Evolutionary conservation across 2,329 filamentous ascomycete genomes (phyloP).

Genomic region (Beauveria asiatica): DNA sequence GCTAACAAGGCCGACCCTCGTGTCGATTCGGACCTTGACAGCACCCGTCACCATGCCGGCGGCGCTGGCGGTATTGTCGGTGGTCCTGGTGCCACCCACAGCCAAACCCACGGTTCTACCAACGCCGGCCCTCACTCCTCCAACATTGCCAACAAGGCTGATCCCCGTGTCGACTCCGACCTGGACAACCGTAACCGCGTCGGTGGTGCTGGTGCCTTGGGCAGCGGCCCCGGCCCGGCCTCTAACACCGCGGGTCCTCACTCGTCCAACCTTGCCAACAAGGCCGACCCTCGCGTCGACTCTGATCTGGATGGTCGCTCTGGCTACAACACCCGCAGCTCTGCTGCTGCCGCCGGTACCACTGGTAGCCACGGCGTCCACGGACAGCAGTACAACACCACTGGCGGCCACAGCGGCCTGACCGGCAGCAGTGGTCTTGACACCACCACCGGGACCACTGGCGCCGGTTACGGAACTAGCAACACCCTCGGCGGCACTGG

Average conservation of each 20-base stretch:
- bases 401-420: slow-evolving; percentile 20
- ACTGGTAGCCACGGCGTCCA: slow-evolving; percentile 34
- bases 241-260: slow-evolving; percentile 30
- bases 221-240: slow-evolving; percentile 14
- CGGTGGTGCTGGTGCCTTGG: slow-evolving; percentile 1
- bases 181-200: slow-evolving; percentile 27
- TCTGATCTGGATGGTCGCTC: slow-evolving; percentile 35
- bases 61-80: too few relatives aligned
- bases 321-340: slow-evolving; percentile 12
- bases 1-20: slow-evolving; percentile 43
- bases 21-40: slow-evolving; percentile 42
- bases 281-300: slow-evolving; percentile 42
- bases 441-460: slow-evolving; percentile 8
- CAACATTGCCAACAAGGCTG: slow-evolving; percentile 36
- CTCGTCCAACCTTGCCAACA: slow-evolving; percentile 34
- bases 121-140: slow-evolving; percentile 31
- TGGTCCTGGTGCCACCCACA: too few relatives aligned
- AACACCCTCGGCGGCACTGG: slow-evolving; percentile 24
- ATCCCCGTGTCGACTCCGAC: slow-evolving; percentile 20
- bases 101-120: too few relatives aligned
- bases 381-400: slow-evolving; percentile 18
- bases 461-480: slow-evolving; percentile 15
- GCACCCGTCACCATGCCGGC: slow-evolving; percentile 3
- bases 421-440: background rate
- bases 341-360: slow-evolving; percentile 17